Percentiles rank a stretch among this genome's conserved stretches.
Conservation (phyloP, 495 filamentous ascomycete species). For the Penicillium flavigenum region DNA sequence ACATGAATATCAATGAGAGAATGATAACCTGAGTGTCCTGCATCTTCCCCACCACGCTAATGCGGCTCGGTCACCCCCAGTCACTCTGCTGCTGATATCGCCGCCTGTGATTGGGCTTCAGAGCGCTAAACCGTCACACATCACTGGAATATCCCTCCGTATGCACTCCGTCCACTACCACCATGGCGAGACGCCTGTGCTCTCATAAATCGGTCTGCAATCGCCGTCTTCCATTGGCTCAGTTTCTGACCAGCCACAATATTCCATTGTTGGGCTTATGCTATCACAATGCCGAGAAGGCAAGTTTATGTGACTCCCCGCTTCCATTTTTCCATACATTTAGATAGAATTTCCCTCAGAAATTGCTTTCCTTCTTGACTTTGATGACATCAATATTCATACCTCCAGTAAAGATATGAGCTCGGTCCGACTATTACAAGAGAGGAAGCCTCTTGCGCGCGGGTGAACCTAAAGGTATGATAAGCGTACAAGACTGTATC, state of each 20-base stretch:
- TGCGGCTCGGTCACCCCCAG: slow-evolving; percentile 29
- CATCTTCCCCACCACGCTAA: slow-evolving; percentile 25
- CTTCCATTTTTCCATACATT: slow-evolving; percentile 21
- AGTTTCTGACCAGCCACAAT: slow-evolving; percentile 3
- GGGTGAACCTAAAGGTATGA: slow-evolving; percentile 10
- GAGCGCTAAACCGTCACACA: slow-evolving; percentile 30
- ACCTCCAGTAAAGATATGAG: slow-evolving; percentile 16
- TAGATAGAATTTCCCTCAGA: slow-evolving; percentile 16
- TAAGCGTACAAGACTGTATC: not conserved
- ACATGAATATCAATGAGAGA: not conserved
- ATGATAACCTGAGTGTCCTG: not conserved
- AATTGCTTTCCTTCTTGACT: slow-evolving; percentile 4
- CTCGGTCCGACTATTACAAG: slow-evolving; percentile 10
- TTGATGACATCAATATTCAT: slow-evolving; percentile 3
- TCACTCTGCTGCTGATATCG: slow-evolving; percentile 17
- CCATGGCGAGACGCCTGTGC: slow-evolving; percentile 12
- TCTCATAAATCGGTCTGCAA: slow-evolving; percentile 9
- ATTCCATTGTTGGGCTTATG: slow-evolving; percentile 11
- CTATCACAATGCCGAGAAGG: slow-evolving; percentile 14
- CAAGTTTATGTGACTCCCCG: slow-evolving; percentile 20
- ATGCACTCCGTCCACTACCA: slow-evolving; percentile 1
- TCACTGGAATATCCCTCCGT: slow-evolving; percentile 16
- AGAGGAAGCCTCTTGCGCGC: slow-evolving; percentile 3
- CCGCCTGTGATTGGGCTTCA: slow-evolving; percentile 21
- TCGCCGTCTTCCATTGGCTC: slow-evolving; percentile 15